phyloP scores from a whole-genome alignment of 495 filamentous ascomycete species.

The Rostrohypoxylon terebratum region DNA sequence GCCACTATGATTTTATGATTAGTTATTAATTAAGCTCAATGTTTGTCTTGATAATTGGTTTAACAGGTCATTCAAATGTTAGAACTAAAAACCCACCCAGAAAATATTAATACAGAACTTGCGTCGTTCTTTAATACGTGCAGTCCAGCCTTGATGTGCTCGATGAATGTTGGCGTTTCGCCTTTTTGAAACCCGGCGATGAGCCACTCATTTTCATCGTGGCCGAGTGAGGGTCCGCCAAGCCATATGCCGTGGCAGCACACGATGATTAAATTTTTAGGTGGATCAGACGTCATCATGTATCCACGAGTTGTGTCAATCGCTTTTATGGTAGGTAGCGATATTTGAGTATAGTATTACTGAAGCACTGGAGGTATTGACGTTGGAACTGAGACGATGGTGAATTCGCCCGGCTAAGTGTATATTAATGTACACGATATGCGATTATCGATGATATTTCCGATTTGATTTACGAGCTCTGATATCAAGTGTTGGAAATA shows the following conservation, averaged over 20 bases:
- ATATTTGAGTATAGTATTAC: neutral
- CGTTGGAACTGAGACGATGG: neutral
- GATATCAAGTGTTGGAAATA: neutral
- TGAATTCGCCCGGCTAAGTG: neutral
- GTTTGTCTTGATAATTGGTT: neutral
- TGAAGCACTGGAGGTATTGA: neutral
- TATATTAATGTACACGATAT: neutral
- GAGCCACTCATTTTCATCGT: conserved; percentile 75
- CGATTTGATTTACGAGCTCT: neutral
- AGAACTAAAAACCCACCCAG: conserved; percentile 65
- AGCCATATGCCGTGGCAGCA: conserved; percentile 86
- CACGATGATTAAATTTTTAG: conserved; percentile 73
- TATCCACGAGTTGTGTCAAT: neutral
- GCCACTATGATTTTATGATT: conserved; percentile 59
- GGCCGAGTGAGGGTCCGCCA: conserved; percentile 69
- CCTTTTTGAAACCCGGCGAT: conserved; percentile 77
- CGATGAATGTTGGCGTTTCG: conserved; percentile 78
- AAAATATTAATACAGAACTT: conserved; percentile 69
- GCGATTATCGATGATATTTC: neutral
- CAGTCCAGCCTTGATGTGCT: conserved; percentile 76
- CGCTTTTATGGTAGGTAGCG: neutral
- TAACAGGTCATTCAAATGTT: no score
- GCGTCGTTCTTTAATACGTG: conserved; percentile 54
- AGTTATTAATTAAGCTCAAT: neutral
- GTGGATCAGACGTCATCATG: conserved; percentile 2